Base-by-base conservation (phyloP, 495 filamentous ascomycete species). In the Talaromyces adpressus region DNA sequence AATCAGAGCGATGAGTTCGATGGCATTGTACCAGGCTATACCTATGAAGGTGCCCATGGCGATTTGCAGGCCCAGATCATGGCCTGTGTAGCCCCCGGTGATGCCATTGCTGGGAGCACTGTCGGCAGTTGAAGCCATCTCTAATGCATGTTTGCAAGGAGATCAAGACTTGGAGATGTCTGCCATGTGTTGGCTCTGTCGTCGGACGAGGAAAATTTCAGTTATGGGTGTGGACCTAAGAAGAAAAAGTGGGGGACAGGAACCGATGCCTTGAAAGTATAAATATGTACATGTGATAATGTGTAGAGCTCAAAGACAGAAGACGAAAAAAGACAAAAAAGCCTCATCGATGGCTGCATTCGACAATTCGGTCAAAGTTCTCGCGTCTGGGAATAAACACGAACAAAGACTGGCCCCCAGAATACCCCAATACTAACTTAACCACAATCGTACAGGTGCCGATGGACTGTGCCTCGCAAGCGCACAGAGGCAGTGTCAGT, bases 1-100 rank as follows among this genome's bases (percentile, higher is more conserved):
- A 63, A 84, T 77, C 23, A 81, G 78, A n/a, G 81, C 68, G 64
- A 81, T 77, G 56, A 85, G 76, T 57, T 85, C 82, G 52, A 83
- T 74, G 54, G 81, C 78, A 64, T 85, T 82, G 66, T 82, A 85
- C 76, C 79, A 82, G 30, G 81, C 79, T 56, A 85, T 70, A 27
- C 77, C 82, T 23, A 78, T 73, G 54, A 85, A 79, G 23, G 81
- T 83, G 22, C 78, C 81, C 67, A 85, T 85, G 67, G 77, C 75
- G 72, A 81, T 81, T 52, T 75, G 51, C 64, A 79, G 70, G 12
- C 68, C 72, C 59, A 79, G 62, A 51, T 68, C 70, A 25, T 67
- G 41, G 52, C 75, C 76, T 23, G 64, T 70, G 61, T 77, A 77
- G 61, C 71, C 74, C 49, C 77, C 77, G 59, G 76, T 76, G 66